Percentiles rank a stretch among this genome's conserved stretches.
phyloP scores from a whole-genome alignment of 1,139 yeast genomes.

The Diutina pseudorugosa region DNA sequence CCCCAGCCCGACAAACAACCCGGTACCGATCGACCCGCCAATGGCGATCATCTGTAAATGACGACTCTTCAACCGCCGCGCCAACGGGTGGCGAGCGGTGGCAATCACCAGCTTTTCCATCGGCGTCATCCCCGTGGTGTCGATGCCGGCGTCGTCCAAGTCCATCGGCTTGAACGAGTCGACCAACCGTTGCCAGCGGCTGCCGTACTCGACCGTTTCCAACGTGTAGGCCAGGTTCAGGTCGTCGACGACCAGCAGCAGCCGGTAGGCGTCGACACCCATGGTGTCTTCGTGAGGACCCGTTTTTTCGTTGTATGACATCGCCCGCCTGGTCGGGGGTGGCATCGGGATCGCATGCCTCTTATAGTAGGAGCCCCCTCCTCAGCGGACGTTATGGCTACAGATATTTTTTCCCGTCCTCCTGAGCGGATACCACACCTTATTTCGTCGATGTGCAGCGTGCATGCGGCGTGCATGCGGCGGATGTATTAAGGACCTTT shows the following conservation, averaged over 20 bases:
- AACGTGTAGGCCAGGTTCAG: background rate
- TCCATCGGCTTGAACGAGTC: conserved; percentile 31
- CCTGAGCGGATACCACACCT: background rate
- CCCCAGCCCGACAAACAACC: conserved; percentile 10
- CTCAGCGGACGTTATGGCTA: background rate
- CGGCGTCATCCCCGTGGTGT: conserved; percentile 14
- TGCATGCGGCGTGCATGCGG: background rate
- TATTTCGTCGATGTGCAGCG: background rate
- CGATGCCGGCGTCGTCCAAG: conserved; percentile 25
- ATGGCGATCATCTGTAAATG: conserved; percentile 5
- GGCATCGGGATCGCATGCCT: background rate
- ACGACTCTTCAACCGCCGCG: conserved; percentile 8
- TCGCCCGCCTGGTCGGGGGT: background rate
- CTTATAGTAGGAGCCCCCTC: background rate
- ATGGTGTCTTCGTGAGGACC: background rate
- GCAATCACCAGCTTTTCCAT: conserved; percentile 26
- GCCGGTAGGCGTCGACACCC: background rate
- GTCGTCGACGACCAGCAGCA: background rate
- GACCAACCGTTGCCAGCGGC: conserved; percentile 13
- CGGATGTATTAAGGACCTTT: too few relatives aligned
- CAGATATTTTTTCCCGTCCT: background rate
- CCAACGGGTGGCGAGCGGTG: conserved; percentile 21
- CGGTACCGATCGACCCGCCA: conserved; percentile 4
- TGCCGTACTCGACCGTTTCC: conserved; percentile 5
- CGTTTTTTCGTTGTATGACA: background rate